phyloP scores from a whole-genome alignment of 352 stramenopile genomes.

The Pythium insidiosum region DNA sequence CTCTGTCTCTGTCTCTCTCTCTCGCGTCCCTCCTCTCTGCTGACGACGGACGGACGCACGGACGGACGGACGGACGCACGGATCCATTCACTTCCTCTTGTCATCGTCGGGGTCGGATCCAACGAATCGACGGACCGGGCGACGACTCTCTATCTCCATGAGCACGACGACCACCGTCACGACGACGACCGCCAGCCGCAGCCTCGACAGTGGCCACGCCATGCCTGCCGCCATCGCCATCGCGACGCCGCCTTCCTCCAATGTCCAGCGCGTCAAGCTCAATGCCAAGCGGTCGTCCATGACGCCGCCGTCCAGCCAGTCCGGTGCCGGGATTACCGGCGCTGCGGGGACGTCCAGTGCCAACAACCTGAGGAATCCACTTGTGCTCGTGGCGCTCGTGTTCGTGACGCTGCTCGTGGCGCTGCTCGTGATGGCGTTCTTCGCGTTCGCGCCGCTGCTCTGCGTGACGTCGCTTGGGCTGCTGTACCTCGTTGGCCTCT shows the following conservation, averaged over 20 bases:
- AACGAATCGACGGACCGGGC: not conserved
- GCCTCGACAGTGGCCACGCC: too few species aligned
- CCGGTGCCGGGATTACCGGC: not conserved
- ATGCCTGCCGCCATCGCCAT: not conserved
- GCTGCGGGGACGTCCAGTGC: not conserved
- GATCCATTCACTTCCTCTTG: too few species aligned
- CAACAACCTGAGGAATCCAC: constrained; percentile 41
- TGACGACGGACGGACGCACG: too few species aligned
- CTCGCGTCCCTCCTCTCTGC: too few species aligned
- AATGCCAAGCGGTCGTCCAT: constrained; percentile 1
- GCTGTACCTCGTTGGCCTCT: constrained; percentile 75
- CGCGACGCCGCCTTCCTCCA: constrained; percentile 6
- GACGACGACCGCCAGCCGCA: not conserved
- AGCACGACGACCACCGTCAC: not conserved
- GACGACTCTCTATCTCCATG: too few species aligned
- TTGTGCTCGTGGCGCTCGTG: constrained; percentile 67
- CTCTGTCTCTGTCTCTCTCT: too few species aligned
- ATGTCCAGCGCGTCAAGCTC: not conserved
- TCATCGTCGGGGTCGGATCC: too few species aligned
- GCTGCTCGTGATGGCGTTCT: constrained; percentile 75
- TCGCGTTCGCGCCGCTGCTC: constrained; percentile 69
- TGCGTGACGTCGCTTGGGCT: constrained; percentile 77
- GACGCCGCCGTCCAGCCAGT: constrained; percentile 3
- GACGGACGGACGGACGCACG: too few species aligned
- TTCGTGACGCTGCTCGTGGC: constrained; percentile 52